A percentile compares a stretch with the other conserved stretches of the same genome.
Evolutionary conservation across 139 green algal species (phyloP).

Genomic region (Haematococcus lacustris): DNA sequence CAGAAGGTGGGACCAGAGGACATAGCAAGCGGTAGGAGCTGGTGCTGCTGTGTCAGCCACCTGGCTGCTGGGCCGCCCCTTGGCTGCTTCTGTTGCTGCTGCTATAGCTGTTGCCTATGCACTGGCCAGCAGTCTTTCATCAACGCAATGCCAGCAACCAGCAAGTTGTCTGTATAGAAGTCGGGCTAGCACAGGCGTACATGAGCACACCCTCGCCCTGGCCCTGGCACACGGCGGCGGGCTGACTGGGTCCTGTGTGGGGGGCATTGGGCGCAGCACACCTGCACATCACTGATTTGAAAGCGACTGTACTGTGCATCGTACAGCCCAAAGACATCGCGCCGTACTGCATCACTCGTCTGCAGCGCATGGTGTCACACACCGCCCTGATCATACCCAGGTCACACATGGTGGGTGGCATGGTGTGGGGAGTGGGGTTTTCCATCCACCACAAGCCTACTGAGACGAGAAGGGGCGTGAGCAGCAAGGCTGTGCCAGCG

Average conservation of each 20-base stretch:
- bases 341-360: constrained; percentile 22
- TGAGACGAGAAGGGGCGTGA: too few species aligned
- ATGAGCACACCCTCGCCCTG: background rate
- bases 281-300: constrained; percentile 31
- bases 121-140: background rate
- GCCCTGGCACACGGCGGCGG: too few species aligned
- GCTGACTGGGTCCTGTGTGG: background rate
- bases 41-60: background rate
- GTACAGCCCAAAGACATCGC: constrained; percentile 43
- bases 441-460: too few species aligned
- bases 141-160: background rate
- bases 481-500: too few species aligned
- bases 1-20: background rate
- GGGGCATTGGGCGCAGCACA: background rate
- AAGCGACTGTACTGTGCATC: constrained; percentile 25
- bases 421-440: background rate
- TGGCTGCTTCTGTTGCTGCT: background rate
- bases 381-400: background rate
- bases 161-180: background rate
- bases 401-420: too few species aligned
- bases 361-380: constrained; percentile 1
- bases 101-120: background rate
- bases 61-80: background rate
- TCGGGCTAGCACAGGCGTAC: background rate
- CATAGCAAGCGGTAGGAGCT: background rate